Evolutionary conservation across 768 basidiomycete genomes (phyloP).

Genomic region (Xerocomellus dryophilus): DNA sequence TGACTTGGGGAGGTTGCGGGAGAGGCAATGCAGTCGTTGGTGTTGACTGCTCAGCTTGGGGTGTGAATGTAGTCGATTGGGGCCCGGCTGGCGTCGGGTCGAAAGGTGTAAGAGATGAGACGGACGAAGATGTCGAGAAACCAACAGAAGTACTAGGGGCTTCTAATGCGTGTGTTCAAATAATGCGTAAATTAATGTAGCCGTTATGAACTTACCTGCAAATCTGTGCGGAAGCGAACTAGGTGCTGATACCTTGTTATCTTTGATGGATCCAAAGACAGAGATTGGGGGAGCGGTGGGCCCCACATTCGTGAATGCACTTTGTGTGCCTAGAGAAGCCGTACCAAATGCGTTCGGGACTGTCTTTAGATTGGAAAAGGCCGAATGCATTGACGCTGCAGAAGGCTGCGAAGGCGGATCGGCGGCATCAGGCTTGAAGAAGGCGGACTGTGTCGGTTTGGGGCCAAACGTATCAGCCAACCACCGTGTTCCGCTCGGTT

Average conservation of each 20-base stretch:
- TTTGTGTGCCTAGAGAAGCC: slow-evolving; percentile 17
- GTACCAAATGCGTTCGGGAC: slow-evolving; percentile 36
- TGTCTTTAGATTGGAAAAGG: slow-evolving; percentile 35
- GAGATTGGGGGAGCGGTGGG: not conserved
- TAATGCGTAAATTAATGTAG: not conserved
- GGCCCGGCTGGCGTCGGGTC: not conserved
- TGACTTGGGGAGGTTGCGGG: not conserved
- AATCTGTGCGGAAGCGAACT: not conserved
- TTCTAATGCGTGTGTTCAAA: not conserved
- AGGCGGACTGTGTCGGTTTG: slow-evolving; percentile 25
- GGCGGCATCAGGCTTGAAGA: slow-evolving; percentile 13
- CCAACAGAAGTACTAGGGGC: not conserved
- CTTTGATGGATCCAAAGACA: slow-evolving; percentile 7
- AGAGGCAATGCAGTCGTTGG: not conserved
- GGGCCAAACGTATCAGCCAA: slow-evolving; percentile 32
- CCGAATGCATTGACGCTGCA: slow-evolving; percentile 21
- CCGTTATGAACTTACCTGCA: slow-evolving; percentile 13
- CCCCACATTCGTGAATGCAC: slow-evolving; percentile 1
- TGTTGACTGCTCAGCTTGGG: not conserved
- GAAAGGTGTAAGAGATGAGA: slow-evolving; percentile 2
- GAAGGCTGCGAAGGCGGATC: slow-evolving; percentile 15
- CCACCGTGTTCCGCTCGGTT: slow-evolving; percentile 34
- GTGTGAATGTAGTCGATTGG: not conserved
- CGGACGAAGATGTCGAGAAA: not conserved
- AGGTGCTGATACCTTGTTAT: not conserved